Evolutionary conservation across 768 basidiomycete genomes (phyloP).

Genomic region (Hydnum rufescens): DNA sequence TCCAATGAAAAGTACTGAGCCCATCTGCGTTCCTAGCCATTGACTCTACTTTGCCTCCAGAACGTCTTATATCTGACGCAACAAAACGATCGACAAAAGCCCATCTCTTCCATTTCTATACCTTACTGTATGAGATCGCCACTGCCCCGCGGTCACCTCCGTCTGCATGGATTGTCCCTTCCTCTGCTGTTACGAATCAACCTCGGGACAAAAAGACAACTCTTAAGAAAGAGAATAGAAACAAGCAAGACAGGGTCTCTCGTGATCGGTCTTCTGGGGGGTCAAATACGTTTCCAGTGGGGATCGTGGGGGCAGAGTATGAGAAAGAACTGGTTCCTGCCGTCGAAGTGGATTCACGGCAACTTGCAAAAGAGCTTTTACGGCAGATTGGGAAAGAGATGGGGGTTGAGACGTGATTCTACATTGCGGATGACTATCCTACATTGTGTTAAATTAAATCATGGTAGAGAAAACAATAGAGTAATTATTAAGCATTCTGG

Average conservation of each 20-base stretch:
- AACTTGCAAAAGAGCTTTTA: constrained; percentile 45
- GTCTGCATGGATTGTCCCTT: constrained; percentile 35
- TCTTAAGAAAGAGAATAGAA: not conserved
- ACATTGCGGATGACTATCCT: too few species aligned
- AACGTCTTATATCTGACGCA: constrained; percentile 44
- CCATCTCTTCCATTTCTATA: constrained; percentile 79
- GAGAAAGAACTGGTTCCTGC: constrained; percentile 9
- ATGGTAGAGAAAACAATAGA: too few species aligned
- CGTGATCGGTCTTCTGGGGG: constrained; percentile 8
- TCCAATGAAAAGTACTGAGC: not conserved
- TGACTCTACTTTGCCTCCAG: constrained; percentile 28
- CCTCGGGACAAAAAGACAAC: not conserved
- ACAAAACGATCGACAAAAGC: constrained; percentile 56
- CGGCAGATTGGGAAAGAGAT: constrained; percentile 55
- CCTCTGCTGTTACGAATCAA: not conserved
- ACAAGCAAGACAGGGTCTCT: not conserved
- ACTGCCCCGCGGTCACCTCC: constrained; percentile 52
- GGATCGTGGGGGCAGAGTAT: constrained; percentile 8
- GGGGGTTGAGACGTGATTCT: constrained; percentile 20
- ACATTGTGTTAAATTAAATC: too few species aligned
- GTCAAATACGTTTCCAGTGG: not conserved
- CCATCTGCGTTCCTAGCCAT: constrained; percentile 14
- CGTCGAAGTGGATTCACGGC: constrained; percentile 44
- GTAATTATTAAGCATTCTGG: not conserved
- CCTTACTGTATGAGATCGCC: constrained; percentile 56